Conservation (phyloP, 495 filamentous ascomycete genomes). For the Neurospora tetraspora region DNA sequence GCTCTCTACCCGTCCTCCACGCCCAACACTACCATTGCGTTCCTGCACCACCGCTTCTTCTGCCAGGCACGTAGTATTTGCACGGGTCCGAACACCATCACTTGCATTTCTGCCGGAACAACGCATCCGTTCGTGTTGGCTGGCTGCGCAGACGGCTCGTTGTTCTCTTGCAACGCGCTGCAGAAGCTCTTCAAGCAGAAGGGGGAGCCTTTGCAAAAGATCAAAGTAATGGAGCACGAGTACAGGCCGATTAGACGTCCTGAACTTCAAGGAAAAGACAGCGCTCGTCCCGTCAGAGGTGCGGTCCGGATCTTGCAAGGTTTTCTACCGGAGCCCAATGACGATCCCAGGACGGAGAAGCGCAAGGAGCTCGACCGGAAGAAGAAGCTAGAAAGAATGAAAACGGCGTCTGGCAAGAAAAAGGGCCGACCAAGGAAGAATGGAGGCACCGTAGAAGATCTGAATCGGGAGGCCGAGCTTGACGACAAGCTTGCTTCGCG, state of each 20-base stretch:
- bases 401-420: conserved; percentile 47
- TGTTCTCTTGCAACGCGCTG: conserved; percentile 36
- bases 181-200: conserved; percentile 35
- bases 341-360: conserved; percentile 56
- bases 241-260: conserved; percentile 17
- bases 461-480: conserved; percentile 17
- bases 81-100: conserved; percentile 33
- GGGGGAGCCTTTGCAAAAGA: conserved; percentile 30
- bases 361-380: conserved; percentile 53
- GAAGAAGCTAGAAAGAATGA: conserved; percentile 39
- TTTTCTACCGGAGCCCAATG: conserved; percentile 43
- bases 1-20: conserved; percentile 35
- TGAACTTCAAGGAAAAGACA: not conserved
- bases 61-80: conserved; percentile 35
- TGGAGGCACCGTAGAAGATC: conserved; percentile 11
- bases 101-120: conserved; percentile 31
- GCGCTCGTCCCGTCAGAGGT: conserved; percentile 9
- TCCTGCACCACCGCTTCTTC: conserved; percentile 35
- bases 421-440: conserved; percentile 30
- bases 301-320: conserved; percentile 34
- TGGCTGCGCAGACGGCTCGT: conserved; percentile 34
- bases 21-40: conserved; percentile 35
- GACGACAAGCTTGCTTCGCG: conserved; percentile 24
- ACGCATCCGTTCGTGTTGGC: conserved; percentile 35
- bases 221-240: conserved; percentile 39